Evolutionary conservation across 805 yeast genomes (phyloP), one percentile per base, ranked within the genome.

Genomic region (Spathaspora boniae): DNA sequence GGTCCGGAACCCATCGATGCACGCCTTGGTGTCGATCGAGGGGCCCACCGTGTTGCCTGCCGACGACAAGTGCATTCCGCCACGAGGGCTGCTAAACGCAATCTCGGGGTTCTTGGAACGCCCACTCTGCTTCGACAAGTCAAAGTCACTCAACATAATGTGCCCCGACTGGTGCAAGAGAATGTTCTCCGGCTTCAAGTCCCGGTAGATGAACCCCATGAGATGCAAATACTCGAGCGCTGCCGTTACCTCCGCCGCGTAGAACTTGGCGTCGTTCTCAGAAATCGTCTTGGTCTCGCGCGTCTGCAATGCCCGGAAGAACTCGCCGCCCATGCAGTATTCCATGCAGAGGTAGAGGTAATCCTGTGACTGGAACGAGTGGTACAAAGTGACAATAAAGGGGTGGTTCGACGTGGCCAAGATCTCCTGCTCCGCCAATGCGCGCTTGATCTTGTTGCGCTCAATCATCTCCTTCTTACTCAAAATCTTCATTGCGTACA

Each of bases 311-410:
- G 98, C 98, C 41, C 98, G 69, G 68, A 93, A 93, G 52, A 93
- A 93, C 62, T 94, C 98, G 30, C 99, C 99, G 20, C 99, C 99
- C 88, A 93, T 87, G 54, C 99, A 93, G 53, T 91, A 93, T 57
- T 93, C 99, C 96, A 94, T 91, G 61, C 99, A 93, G 26, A 93
- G 73, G 49, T 88, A 93, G 8, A 93, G 62, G 53, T 85, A 80
- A 49, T 89, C 97, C 41, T 86, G 93, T 4, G 95, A 83, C 62
- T 93, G 98, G 65, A 93, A 93, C 0, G 96, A 88, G 59, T 93
- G 99, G 53, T 93, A 91, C 17, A 93, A 68, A 0, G 98, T 87
- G 20, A 93, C 98, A 47, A 93, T 94, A 53, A 94, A 93, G 0
- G 99, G 99, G 59, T 94, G 98, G 55, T 89, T 88, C 23, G 91